Evolutionary conservation across 306 rosid genomes (phyloP), one percentile per base, ranked within the genome.

Genomic region (Cucumis cinereus): DNA sequence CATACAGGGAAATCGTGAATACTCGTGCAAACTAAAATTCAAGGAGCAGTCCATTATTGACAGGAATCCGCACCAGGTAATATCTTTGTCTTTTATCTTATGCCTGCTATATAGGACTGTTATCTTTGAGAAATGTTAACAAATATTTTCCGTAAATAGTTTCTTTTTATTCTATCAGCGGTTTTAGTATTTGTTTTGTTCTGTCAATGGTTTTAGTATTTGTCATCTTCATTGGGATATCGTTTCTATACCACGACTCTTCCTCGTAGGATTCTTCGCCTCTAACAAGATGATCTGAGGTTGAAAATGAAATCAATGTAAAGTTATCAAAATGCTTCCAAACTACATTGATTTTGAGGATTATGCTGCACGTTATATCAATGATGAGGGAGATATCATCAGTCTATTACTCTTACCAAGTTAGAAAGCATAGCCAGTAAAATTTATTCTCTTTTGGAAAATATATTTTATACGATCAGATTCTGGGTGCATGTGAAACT

Each of bases 11-110:
- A 90, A 86, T 79, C 89, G 49, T 62, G 97, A 92, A 69, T 88
- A 87, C 81, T 92, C 95, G 0, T 95, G 99, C 57, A 95, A 83
- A 80, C 89, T 95, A 78, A 95, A 95, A 82, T 95, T 95, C 83
- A 95, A 95, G 91, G 99, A 95, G 85, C 98, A 92, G 78, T 92
- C 98, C 67, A 92, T 95, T 68, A 95, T 95, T 86, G 99, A 95
- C 84, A 86, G 99, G 83, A 95, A 92, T 83, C 99, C 98, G 59
- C 99, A 92, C 77, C 99, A 95, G 93, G 97, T 93, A 79, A 84
- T 66, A 76, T 55, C 78, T 36, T 61, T 30, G 79, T 10, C 79
- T 47, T 74, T 70, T 52, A 56, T 53, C 57, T 20, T 53, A 45
- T 60, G 20, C 41, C 26, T 40, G 68, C 55, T 49, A 22, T 26